These are phyloP conservation scores for Thalassiosira hispida DNA, from an alignment of 352 stramenopile genomes.

Conservation along the genomic window DNA sequence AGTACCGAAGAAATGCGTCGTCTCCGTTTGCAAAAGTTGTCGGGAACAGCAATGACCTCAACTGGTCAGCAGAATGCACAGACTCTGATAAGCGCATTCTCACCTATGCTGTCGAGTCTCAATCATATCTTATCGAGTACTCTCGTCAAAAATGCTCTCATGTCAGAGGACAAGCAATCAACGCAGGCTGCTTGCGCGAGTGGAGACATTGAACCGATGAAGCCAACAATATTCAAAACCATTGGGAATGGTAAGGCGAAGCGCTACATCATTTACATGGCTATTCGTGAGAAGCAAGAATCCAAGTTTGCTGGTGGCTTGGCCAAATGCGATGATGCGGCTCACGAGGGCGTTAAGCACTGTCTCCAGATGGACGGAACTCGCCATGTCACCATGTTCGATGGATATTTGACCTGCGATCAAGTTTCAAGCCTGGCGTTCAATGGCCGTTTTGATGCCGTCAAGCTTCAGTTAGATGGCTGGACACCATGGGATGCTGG, in stretches of 20 bases:
- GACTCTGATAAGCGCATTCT: neutral
- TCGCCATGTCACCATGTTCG: constrained; percentile 28
- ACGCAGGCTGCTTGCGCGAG: neutral
- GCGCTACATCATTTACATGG: constrained; percentile 31
- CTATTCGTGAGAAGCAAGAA: constrained; percentile 17
- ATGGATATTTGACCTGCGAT: constrained; percentile 13
- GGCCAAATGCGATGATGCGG: constrained; percentile 9
- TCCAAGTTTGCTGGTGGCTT: constrained; percentile 11
- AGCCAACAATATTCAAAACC: constrained; percentile 5
- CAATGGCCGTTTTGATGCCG: constrained; percentile 1
- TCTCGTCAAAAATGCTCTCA: neutral
- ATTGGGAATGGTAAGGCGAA: neutral
- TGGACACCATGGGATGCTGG: constrained; percentile 18
- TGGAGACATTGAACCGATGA: constrained; percentile 6
- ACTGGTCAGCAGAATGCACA: neutral
- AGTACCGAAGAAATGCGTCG: constrained; percentile 5
- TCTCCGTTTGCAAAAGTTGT: constrained; percentile 1
- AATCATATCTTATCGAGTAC: neutral
- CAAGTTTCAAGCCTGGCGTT: constrained; percentile 11
- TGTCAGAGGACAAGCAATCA: neutral
- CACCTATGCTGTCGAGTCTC: neutral
- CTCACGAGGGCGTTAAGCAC: neutral
- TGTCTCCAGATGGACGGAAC: constrained; percentile 28
- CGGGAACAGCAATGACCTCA: neutral
- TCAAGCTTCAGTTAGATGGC: constrained; percentile 17